Conservation (phyloP, 23 red algal genomes). For the Rhodosorus marinus region DNA sequence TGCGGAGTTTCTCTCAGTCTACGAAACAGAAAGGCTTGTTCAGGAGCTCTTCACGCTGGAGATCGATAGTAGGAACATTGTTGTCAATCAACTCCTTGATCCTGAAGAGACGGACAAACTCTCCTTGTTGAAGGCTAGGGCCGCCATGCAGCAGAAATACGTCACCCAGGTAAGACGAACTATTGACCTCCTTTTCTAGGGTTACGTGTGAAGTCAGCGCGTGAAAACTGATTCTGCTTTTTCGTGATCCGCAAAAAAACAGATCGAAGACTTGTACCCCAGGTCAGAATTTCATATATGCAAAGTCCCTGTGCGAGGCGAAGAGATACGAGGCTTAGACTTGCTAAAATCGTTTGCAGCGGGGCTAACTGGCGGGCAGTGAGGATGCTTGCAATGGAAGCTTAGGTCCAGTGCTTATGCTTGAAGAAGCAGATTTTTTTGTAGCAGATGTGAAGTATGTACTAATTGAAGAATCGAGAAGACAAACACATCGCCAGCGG, state of each 20-base stretch:
- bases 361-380: too few species aligned
- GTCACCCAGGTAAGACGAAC: constrained; percentile 73
- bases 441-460: too few species aligned
- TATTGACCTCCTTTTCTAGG: too few species aligned
- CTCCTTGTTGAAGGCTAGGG: constrained; percentile 22
- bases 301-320: constrained; percentile 41
- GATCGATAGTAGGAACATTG: constrained; percentile 80
- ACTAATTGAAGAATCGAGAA: too few species aligned
- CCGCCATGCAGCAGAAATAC: constrained; percentile 77
- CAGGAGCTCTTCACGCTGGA: constrained; percentile 74
- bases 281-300: constrained; percentile 53
- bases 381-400: too few species aligned
- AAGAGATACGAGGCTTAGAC: constrained; percentile 72
- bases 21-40: constrained; percentile 97
- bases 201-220: too few species aligned
- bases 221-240: too few species aligned
- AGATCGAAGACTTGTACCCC: constrained; percentile 84
- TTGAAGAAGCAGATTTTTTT: too few species aligned
- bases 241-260: too few species aligned
- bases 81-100: constrained; percentile 87
- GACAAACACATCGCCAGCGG: too few species aligned
- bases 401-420: too few species aligned
- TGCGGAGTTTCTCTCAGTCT: constrained; percentile 94
- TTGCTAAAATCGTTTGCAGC: constrained; percentile 28
- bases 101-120: constrained; percentile 31